A percentile compares a stretch with the other conserved stretches of the same genome.
Evolutionary conservation across 225 moss, liverwort and hornwort genomes (phyloP).

Genomic region (Physcomitrellopsis africana): DNA sequence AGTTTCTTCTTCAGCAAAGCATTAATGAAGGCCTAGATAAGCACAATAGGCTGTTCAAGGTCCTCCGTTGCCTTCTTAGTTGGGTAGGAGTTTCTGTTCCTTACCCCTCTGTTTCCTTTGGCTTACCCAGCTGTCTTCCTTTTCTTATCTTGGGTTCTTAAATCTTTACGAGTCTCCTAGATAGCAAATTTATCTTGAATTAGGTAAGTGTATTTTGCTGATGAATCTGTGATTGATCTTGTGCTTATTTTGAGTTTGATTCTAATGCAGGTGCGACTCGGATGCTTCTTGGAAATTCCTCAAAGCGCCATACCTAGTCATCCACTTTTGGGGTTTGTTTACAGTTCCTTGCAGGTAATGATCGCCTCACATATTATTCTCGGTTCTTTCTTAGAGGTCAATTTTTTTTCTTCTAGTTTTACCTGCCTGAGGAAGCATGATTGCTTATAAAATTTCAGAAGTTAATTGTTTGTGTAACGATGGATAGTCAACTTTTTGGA

Average conservation of each 20-base stretch:
- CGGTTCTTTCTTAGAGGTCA: constrained; percentile 7
- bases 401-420: constrained; percentile 1
- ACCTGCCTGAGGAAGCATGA: neutral
- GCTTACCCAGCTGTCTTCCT: neutral
- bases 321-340: constrained; percentile 91
- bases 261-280: constrained; percentile 75
- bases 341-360: constrained; percentile 82
- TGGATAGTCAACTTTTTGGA: neutral
- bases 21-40: constrained; percentile 66
- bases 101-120: neutral
- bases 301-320: constrained; percentile 80
- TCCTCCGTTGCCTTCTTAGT: constrained; percentile 91
- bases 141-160: neutral
- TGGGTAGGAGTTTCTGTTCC: constrained; percentile 59
- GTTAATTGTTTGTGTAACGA: constrained; percentile 13
- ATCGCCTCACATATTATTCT: constrained; percentile 11
- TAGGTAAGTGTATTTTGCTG: neutral
- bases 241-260: constrained; percentile 15
- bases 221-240: neutral
- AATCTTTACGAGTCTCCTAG: constrained; percentile 15
- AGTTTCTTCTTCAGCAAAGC: constrained; percentile 85
- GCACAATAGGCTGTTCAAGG: constrained; percentile 75
- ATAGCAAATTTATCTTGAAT: constrained; percentile 12
- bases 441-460: neutral
- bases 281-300: constrained; percentile 88